These are phyloP conservation scores for Mycena haematopus DNA, from an alignment of 768 basidiomycete species.

Conservation along the genomic window DNA sequence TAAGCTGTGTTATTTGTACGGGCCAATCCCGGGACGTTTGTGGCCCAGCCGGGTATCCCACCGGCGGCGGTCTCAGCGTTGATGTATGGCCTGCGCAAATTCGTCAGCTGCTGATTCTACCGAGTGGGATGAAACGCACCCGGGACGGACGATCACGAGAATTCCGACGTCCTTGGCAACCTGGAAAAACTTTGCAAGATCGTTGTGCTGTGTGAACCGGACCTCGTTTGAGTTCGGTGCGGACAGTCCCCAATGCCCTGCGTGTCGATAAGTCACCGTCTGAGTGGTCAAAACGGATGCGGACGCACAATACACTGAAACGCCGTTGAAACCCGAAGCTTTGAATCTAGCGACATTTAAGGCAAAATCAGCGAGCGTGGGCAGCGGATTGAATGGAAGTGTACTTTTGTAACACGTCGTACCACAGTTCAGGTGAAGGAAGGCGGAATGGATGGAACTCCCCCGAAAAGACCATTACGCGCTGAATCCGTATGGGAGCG, in stretches of 20 bases:
- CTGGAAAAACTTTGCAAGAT: constrained; percentile 62
- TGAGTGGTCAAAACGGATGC: constrained; percentile 39
- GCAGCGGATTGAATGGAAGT: background rate
- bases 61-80: constrained; percentile 72
- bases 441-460: constrained; percentile 77
- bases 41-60: constrained; percentile 37
- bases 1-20: constrained; percentile 68
- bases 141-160: constrained; percentile 71
- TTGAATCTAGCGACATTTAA: constrained; percentile 39
- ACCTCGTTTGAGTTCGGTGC: constrained; percentile 65
- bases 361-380: background rate
- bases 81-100: constrained; percentile 49
- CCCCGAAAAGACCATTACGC: constrained; percentile 63
- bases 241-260: constrained; percentile 68
- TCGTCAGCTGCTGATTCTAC: background rate
- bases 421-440: constrained; percentile 70
- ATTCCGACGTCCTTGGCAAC: constrained; percentile 68
- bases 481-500: constrained; percentile 33
- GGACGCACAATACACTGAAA: constrained; percentile 63
- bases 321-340: constrained; percentile 69
- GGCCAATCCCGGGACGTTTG: constrained; percentile 56
- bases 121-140: constrained; percentile 41
- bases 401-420: constrained; percentile 67
- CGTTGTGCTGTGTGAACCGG: constrained; percentile 65
- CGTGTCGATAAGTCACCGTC: constrained; percentile 14